These are phyloP conservation scores for Cladosporium sphaerospermum DNA, from an alignment of 2,329 filamentous ascomycete species.

Conservation along the genomic window DNA sequence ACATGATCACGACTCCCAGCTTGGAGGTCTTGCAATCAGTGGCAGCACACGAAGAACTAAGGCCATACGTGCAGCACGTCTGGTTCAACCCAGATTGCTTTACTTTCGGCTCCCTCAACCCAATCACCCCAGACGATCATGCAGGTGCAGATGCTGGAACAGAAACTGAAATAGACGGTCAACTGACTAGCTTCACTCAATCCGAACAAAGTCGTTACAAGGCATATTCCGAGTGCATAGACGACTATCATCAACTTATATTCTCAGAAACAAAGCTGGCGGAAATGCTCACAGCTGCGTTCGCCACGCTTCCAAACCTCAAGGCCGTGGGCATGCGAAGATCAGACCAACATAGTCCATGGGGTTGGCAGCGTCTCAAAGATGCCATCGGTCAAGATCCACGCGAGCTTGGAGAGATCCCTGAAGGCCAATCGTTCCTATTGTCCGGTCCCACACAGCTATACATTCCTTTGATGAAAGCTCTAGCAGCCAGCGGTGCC, in stretches of 20 bases:
- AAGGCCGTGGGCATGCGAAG: slow-evolving; percentile 28
- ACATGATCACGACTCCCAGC: slow-evolving; percentile 23
- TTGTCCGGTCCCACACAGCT: slow-evolving; percentile 23
- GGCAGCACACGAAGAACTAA: slow-evolving; percentile 20
- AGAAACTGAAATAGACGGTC: not conserved
- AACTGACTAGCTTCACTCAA: not conserved
- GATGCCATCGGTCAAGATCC: slow-evolving; percentile 25
- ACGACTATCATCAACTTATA: slow-evolving; percentile 20
- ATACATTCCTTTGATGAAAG: slow-evolving; percentile 22
- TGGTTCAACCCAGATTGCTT: slow-evolving; percentile 31
- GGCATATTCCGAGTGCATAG: slow-evolving; percentile 18
- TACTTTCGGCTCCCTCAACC: slow-evolving; percentile 11
- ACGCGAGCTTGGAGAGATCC: slow-evolving; percentile 18
- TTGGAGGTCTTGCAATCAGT: slow-evolving; percentile 21
- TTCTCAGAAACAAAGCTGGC: slow-evolving; percentile 13
- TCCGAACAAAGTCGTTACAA: slow-evolving; percentile 11
- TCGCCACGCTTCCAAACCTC: slow-evolving; percentile 23
- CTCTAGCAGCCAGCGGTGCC: slow-evolving; percentile 14
- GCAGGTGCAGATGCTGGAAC: too few species aligned
- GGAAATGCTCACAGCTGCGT: slow-evolving; percentile 13
- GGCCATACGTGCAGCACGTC: slow-evolving; percentile 25
- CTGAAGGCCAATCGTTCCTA: slow-evolving; percentile 11
- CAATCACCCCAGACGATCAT: too few species aligned
- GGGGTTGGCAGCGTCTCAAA: slow-evolving; percentile 22
- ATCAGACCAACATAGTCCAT: slow-evolving; percentile 24